These are phyloP conservation scores for Calonectria crousiana DNA, from an alignment of 2,329 filamentous ascomycete species.

Conservation along the genomic window DNA sequence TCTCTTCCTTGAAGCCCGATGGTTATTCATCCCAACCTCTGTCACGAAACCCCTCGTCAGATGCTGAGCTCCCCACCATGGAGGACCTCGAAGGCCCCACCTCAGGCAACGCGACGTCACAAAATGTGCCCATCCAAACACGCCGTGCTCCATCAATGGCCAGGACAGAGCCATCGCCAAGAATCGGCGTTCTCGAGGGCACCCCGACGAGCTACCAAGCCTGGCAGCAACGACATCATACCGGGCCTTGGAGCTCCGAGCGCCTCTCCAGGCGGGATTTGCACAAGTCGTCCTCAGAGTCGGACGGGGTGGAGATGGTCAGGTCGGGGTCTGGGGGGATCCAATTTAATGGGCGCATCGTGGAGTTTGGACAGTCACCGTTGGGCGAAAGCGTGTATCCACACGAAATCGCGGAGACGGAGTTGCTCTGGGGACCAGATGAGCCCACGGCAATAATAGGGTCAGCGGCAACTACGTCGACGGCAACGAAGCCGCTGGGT, in stretches of 20 bases:
- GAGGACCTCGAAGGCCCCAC: constrained; percentile 9
- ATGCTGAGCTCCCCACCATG: constrained; percentile 12
- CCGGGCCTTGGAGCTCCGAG: constrained; percentile 33
- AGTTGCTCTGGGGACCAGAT: constrained; percentile 9
- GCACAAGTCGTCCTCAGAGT: background rate
- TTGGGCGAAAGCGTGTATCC: constrained; percentile 28
- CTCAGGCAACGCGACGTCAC: constrained; percentile 9
- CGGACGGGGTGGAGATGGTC: constrained; percentile 36
- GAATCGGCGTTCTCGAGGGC: constrained; percentile 24
- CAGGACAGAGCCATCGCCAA: constrained; percentile 38
- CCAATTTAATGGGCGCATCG: constrained; percentile 37
- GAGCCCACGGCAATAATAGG: constrained; percentile 2
- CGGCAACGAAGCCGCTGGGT: constrained; percentile 17
- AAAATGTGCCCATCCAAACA: constrained; percentile 10
- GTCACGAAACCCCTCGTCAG: constrained; percentile 34
- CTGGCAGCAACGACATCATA: constrained; percentile 28
- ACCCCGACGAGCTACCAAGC: constrained; percentile 24
- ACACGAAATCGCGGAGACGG: constrained; percentile 28
- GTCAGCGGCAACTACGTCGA: background rate
- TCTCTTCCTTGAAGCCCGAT: constrained; percentile 22
- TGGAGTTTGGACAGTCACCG: constrained; percentile 36
- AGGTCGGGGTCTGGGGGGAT: constrained; percentile 41
- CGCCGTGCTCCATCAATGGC: constrained; percentile 29
- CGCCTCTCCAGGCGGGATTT: constrained; percentile 20
- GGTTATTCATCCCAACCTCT: constrained; percentile 38